Conservation (phyloP, 352 stramenopile genomes). For the Globisporangium parvum region DNA sequence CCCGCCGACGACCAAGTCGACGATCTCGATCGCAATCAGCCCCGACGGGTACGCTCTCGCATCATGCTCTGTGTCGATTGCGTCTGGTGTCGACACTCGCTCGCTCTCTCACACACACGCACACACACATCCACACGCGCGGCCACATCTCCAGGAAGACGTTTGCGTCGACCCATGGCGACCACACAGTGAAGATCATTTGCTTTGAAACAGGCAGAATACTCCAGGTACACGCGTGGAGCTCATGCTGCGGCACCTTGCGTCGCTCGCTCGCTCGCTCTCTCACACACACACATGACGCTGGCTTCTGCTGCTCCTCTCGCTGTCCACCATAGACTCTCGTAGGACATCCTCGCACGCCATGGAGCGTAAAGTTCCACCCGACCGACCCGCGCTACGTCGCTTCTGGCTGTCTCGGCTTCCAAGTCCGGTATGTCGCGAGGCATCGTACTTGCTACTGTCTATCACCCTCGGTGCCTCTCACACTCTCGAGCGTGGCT, state of each 20-base stretch:
- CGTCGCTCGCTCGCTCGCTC: conserved; percentile 1
- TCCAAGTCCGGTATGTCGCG: conserved; percentile 81
- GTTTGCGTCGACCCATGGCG: conserved; percentile 96
- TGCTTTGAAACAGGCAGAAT: conserved; percentile 86
- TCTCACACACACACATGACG: neutral
- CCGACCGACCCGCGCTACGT: conserved; percentile 91
- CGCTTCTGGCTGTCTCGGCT: conserved; percentile 95
- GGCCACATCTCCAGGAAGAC: conserved; percentile 51
- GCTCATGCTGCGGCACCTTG: too few relatives aligned
- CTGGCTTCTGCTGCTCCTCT: neutral
- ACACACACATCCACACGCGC: neutral
- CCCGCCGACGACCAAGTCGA: conserved; percentile 81
- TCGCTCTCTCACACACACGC: conserved; percentile 3
- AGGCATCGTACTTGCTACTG: neutral
- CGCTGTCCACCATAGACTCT: conserved; percentile 45
- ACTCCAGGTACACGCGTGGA: conserved; percentile 45
- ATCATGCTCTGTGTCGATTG: too few relatives aligned
- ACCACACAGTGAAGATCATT: conserved; percentile 98
- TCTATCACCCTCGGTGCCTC: neutral
- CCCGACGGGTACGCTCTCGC: conserved; percentile 51
- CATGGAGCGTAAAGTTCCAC: conserved; percentile 99
- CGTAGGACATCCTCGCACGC: conserved; percentile 77
- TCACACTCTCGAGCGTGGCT: neutral
- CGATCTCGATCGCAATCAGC: conserved; percentile 86
- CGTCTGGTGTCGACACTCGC: neutral